Evolutionary conservation across 495 filamentous ascomycete genomes (phyloP).

Genomic region (Pyrenula massariospora): DNA sequence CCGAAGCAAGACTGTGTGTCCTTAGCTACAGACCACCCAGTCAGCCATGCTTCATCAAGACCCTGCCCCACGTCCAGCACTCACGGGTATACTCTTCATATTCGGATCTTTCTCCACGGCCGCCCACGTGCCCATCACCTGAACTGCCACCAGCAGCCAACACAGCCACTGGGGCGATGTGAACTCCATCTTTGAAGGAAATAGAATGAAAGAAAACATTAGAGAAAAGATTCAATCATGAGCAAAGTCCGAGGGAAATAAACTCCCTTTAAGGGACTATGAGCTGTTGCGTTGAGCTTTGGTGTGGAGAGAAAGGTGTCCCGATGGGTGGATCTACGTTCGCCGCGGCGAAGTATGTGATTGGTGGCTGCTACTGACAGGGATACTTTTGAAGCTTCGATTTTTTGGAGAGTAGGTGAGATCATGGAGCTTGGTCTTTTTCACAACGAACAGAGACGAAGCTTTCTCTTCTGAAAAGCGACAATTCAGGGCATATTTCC

Average conservation of each 20-base stretch:
- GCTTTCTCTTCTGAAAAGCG: too few species aligned
- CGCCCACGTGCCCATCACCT: constrained; percentile 5
- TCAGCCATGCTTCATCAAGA: constrained; percentile 40
- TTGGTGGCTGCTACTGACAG: not conserved
- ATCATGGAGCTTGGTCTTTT: not conserved
- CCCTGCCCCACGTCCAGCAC: constrained; percentile 9
- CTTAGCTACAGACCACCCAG: constrained; percentile 50
- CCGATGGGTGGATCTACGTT: not conserved
- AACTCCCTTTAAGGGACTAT: not conserved
- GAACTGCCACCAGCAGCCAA: constrained; percentile 11
- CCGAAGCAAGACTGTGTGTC: constrained; percentile 57
- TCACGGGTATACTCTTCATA: constrained; percentile 46
- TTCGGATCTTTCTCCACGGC: constrained; percentile 12
- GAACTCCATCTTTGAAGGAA: not conserved
- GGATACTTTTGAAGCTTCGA: not conserved
- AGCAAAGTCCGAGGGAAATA: not conserved
- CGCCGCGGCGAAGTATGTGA: not conserved
- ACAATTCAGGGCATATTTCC: too few species aligned
- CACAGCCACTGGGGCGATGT: not conserved
- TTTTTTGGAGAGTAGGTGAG: not conserved
- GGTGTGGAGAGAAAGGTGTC: not conserved
- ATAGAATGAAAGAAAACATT: not conserved
- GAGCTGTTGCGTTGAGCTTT: not conserved
- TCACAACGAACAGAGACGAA: not conserved
- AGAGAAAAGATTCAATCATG: not conserved